phyloP scores from a whole-genome alignment of 2,329 filamentous ascomycete species.

The Zasmidium citrigriseum region DNA sequence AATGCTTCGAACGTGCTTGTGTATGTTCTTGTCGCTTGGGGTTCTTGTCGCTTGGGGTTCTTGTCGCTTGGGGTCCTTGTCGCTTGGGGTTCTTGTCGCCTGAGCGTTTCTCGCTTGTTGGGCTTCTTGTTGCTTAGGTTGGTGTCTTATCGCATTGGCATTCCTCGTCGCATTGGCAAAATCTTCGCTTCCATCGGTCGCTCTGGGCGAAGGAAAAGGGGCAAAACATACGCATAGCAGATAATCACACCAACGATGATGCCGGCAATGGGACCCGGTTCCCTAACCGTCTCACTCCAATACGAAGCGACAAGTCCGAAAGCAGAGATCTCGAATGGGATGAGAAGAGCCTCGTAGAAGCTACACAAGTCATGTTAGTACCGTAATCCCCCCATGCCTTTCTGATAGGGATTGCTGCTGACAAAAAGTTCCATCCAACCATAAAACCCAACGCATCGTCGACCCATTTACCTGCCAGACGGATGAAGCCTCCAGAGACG shows the following conservation, averaged over 20 bases:
- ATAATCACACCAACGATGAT: constrained; percentile 45
- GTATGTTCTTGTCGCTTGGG: too few relatives aligned
- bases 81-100: too few relatives aligned
- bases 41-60: too few relatives aligned
- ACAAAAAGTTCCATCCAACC: constrained; percentile 29
- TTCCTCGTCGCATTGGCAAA: too few relatives aligned
- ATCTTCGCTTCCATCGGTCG: too few relatives aligned
- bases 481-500: constrained; percentile 64
- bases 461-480: constrained; percentile 64
- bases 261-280: constrained; percentile 33
- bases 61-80: too few relatives aligned
- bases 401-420: constrained; percentile 5
- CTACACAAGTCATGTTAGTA: constrained; percentile 6
- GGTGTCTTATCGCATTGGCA: too few relatives aligned
- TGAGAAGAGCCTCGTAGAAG: constrained; percentile 52
- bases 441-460: constrained; percentile 64
- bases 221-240: constrained; percentile 40
- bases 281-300: constrained; percentile 45
- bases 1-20: too few relatives aligned
- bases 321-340: constrained; percentile 55
- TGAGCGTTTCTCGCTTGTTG: too few relatives aligned
- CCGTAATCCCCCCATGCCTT: too few relatives aligned
- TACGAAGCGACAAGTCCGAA: constrained; percentile 42
- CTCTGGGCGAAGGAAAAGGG: neutral
- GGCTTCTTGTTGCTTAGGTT: too few relatives aligned